Percentiles rank a stretch among this genome's conserved stretches.
These are phyloP conservation scores for Boletellus ananas DNA, from an alignment of 768 basidiomycete genomes.

Conservation along the genomic window DNA sequence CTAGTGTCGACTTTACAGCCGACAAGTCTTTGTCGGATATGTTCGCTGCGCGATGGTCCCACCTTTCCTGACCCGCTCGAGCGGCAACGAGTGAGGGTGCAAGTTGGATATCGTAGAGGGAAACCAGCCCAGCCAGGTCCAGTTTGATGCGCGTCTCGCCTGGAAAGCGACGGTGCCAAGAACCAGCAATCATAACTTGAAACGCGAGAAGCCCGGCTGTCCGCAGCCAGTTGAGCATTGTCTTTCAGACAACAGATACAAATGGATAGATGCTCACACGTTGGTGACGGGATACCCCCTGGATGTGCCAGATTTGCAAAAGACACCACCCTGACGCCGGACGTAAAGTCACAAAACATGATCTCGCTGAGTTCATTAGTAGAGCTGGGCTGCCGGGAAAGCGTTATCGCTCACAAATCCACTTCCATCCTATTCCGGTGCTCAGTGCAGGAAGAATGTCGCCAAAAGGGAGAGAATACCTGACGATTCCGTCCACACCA, in stretches of 20 bases:
- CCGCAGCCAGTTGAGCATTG: not conserved
- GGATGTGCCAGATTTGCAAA: slow-evolving; percentile 27
- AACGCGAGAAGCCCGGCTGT: not conserved
- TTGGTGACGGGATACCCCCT: too few relatives aligned
- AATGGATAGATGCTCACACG: too few relatives aligned
- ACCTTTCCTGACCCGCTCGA: slow-evolving; percentile 10
- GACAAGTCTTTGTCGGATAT: slow-evolving; percentile 12
- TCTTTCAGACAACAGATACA: not conserved
- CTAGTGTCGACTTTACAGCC: not conserved
- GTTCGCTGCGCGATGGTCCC: slow-evolving; percentile 13
- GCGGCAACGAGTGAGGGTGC: slow-evolving; percentile 8
- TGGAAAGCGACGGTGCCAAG: slow-evolving; percentile 19
- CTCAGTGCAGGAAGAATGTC: not conserved
- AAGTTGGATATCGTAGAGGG: slow-evolving; percentile 8
- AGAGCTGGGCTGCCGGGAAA: not conserved
- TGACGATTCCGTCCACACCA: slow-evolving; percentile 34
- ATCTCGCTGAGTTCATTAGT: slow-evolving; percentile 36
- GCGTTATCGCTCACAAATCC: slow-evolving; percentile 38
- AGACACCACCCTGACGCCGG: slow-evolving; percentile 38
- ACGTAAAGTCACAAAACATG: slow-evolving; percentile 46
- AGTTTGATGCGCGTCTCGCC: slow-evolving; percentile 23
- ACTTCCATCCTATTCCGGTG: slow-evolving; percentile 40
- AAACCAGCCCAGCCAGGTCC: slow-evolving; percentile 2
- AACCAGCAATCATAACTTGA: slow-evolving; percentile 15
- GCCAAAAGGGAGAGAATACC: slow-evolving; percentile 4